phyloP scores from a whole-genome alignment of 2,329 filamentous ascomycete species.

The Hymenoscyphus repandus region DNA sequence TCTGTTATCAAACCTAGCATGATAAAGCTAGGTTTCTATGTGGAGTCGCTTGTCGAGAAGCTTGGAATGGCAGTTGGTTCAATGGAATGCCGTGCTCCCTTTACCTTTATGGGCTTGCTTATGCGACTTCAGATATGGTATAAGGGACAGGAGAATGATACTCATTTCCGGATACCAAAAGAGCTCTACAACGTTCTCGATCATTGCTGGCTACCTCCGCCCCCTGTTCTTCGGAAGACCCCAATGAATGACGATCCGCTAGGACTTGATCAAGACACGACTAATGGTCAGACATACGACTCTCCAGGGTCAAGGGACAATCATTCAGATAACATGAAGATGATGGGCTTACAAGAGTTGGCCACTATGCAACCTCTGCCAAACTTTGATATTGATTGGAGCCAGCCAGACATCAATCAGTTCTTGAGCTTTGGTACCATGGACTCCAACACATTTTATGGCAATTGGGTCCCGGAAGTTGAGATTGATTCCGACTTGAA shows the following conservation, averaged over 20 bases:
- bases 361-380: constrained; percentile 8
- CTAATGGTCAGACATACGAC: background rate
- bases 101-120: constrained; percentile 64
- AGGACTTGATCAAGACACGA: background rate
- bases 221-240: constrained; percentile 28
- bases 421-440: constrained; percentile 1
- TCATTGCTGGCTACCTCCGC: constrained; percentile 26
- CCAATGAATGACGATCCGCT: background rate
- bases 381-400: constrained; percentile 7
- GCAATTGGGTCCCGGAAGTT: background rate
- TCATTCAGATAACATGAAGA: background rate
- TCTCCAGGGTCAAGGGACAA: background rate
- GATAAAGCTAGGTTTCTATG: constrained; percentile 56
- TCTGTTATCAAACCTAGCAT: constrained; percentile 59
- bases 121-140: constrained; percentile 60
- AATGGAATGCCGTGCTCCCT: constrained; percentile 56
- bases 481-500: background rate
- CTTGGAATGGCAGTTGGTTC: constrained; percentile 57
- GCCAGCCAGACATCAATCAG: constrained; percentile 1
- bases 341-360: constrained; percentile 7
- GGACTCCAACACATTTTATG: background rate
- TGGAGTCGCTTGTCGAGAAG: constrained; percentile 62
- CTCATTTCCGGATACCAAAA: constrained; percentile 7
- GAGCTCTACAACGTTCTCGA: constrained; percentile 6
- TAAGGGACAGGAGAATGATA: constrained; percentile 46